A percentile compares a stretch with the other conserved stretches of the same genome.
Evolutionary conservation across 495 filamentous ascomycete species (phyloP).

Genomic region (Trichodelitschia bisporula): DNA sequence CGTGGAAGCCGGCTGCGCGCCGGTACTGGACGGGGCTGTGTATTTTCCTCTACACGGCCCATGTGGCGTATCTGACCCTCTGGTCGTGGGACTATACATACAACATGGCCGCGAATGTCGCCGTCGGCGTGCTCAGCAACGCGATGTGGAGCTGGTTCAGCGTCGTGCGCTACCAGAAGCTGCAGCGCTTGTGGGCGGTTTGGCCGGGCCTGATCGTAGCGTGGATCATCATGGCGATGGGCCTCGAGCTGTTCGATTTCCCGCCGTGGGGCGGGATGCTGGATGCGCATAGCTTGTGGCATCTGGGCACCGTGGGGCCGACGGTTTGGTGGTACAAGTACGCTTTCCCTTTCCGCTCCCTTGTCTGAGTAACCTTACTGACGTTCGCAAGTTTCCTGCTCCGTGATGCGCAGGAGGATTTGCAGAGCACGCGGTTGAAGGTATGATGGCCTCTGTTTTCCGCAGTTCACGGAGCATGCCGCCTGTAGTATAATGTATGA

Average conservation of each 20-base stretch:
- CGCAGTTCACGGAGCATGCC: too few species aligned
- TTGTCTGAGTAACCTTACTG: conserved; percentile 3
- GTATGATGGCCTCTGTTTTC: too few species aligned
- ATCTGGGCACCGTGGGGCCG: conserved; percentile 73
- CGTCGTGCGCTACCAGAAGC: conserved; percentile 41
- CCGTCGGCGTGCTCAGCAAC: conserved; percentile 57
- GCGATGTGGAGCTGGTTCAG: conserved; percentile 70
- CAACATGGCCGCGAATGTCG: conserved; percentile 91
- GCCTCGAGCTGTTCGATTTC: conserved; percentile 84
- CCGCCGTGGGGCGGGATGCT: conserved; percentile 58
- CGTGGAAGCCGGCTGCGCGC: background rate
- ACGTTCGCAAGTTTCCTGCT: conserved; percentile 37
- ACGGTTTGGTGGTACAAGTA: conserved; percentile 90
- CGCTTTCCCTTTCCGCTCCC: too few species aligned
- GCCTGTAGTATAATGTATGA: too few species aligned
- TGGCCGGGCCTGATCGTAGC: conserved; percentile 88
- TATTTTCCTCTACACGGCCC: conserved; percentile 39
- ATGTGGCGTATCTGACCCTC: conserved; percentile 65
- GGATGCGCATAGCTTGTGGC: conserved; percentile 93
- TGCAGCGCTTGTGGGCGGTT: conserved; percentile 48
- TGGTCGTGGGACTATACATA: conserved; percentile 88
- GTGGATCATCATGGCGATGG: conserved; percentile 85
- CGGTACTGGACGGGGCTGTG: conserved; percentile 55
- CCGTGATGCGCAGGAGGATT: conserved; percentile 51
- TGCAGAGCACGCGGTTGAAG: conserved; percentile 10